These are phyloP conservation scores for Neofusicoccum sp. DNA, from an alignment of 2,329 filamentous ascomycete genomes.

Conservation along the genomic window DNA sequence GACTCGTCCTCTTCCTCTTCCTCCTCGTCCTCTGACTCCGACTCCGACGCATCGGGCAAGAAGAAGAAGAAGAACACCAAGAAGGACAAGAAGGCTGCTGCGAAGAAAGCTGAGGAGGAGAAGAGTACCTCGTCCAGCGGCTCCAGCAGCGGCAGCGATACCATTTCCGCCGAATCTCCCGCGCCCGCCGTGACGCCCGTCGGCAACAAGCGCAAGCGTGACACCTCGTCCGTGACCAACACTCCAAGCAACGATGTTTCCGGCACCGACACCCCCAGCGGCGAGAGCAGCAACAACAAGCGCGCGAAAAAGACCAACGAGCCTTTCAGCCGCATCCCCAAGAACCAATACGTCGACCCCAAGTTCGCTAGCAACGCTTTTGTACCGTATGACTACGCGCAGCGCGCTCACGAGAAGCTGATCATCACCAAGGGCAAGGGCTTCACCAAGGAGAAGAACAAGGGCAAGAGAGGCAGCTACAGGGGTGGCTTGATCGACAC, in stretches of 20 bases:
- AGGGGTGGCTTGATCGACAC: constrained; percentile 86
- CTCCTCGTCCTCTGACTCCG: constrained; percentile 9
- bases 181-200: constrained; percentile 30
- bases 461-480: constrained; percentile 76
- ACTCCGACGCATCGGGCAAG: background rate
- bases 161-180: constrained; percentile 28
- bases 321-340: constrained; percentile 76
- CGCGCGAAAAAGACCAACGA: constrained; percentile 56
- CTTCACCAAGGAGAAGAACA: constrained; percentile 99
- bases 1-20: constrained; percentile 23
- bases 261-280: constrained; percentile 21
- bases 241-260: constrained; percentile 27
- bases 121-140: constrained; percentile 22
- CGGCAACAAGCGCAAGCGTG: constrained; percentile 45
- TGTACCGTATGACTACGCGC: constrained; percentile 80
- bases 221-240: constrained; percentile 33
- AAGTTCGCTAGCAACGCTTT: constrained; percentile 77
- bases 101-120: constrained; percentile 1
- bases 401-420: constrained; percentile 82
- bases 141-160: constrained; percentile 41
- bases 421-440: constrained; percentile 91
- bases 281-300: constrained; percentile 27
- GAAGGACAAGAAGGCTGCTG: constrained; percentile 2
- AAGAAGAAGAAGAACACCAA: background rate
- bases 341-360: constrained; percentile 65